Conservation (phyloP, 2,329 filamentous ascomycete species). For the Diaporthe caulivora region DNA sequence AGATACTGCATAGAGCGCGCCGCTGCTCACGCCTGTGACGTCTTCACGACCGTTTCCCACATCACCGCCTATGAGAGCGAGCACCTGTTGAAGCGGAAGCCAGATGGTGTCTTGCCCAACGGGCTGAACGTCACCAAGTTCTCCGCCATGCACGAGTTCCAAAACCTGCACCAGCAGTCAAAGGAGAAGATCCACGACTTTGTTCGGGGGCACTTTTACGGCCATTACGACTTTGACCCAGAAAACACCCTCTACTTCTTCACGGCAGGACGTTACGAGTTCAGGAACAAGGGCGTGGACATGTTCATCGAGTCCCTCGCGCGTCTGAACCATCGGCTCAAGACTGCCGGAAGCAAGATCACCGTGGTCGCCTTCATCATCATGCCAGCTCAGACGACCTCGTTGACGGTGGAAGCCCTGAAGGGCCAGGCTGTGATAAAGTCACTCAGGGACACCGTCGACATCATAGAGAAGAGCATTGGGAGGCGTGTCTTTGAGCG, state of each 20-base stretch:
- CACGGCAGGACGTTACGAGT: conserved; percentile 96
- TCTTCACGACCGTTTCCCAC: conserved; percentile 98
- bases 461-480: conserved; percentile 92
- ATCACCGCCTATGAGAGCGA: conserved; percentile 99
- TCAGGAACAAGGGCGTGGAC: conserved; percentile 97
- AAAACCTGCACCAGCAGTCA: conserved; percentile 95
- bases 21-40: conserved; percentile 90
- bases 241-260: conserved; percentile 99
- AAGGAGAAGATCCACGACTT: conserved; percentile 99
- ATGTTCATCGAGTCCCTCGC: conserved; percentile 99
- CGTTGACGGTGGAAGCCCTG: conserved; percentile 92
- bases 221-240: conserved; percentile 95
- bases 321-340: conserved; percentile 92
- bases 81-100: conserved; percentile 96
- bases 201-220: conserved; percentile 97
- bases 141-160: conserved; percentile 97
- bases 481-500: conserved; percentile 95
- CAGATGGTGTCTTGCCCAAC: conserved; percentile 95
- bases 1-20: conserved; percentile 97
- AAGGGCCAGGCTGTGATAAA: conserved; percentile 99
- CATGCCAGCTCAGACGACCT: conserved; percentile 97
- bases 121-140: conserved; percentile 99
- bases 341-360: conserved; percentile 85
- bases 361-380: conserved; percentile 98
- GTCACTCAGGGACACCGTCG: conserved; percentile 91